These are phyloP conservation scores for Stachybotrys chlorohalonatus DNA, from an alignment of 2,329 filamentous ascomycete genomes.

Conservation along the genomic window DNA sequence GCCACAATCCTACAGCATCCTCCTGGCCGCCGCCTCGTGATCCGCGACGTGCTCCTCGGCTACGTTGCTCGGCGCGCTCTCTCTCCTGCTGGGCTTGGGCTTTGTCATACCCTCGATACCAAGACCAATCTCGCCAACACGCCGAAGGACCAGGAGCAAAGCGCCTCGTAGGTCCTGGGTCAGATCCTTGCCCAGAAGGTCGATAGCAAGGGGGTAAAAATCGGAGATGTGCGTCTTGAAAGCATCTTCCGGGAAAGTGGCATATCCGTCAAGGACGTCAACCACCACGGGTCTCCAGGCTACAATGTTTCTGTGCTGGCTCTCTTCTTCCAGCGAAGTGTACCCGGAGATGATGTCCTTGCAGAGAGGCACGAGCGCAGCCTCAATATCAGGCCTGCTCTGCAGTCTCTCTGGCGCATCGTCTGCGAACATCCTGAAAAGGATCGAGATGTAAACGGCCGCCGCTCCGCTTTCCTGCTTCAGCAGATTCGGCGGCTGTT, in stretches of 20 bases:
- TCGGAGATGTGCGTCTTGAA: constrained; percentile 71
- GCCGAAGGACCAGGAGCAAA: constrained; percentile 66
- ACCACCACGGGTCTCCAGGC: constrained; percentile 97
- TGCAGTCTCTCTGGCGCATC: constrained; percentile 72
- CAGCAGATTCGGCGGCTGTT: constrained; percentile 91
- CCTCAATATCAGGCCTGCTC: constrained; percentile 75
- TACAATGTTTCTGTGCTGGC: constrained; percentile 91
- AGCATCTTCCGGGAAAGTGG: constrained; percentile 68
- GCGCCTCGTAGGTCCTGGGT: constrained; percentile 69
- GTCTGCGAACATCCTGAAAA: constrained; percentile 96
- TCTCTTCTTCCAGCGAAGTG: constrained; percentile 82
- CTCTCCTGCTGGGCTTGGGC: constrained; percentile 23
- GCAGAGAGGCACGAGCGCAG: constrained; percentile 86
- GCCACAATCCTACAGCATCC: constrained; percentile 20
- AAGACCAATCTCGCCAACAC: constrained; percentile 71
- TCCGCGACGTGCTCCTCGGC: constrained; percentile 14
- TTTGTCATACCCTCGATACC: constrained; percentile 44
- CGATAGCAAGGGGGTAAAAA: constrained; percentile 82
- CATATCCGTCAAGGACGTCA: constrained; percentile 89
- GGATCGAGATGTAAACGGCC: constrained; percentile 88
- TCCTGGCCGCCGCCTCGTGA: constrained; percentile 23
- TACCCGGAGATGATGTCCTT: constrained; percentile 88
- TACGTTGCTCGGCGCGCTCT: constrained; percentile 28
- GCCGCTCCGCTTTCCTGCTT: constrained; percentile 94
- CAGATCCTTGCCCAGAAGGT: constrained; percentile 74